A percentile compares a stretch with the other conserved stretches of the same genome.
phyloP scores from a whole-genome alignment of 108 stramenopile species.

The Cyclotella sp. region DNA sequence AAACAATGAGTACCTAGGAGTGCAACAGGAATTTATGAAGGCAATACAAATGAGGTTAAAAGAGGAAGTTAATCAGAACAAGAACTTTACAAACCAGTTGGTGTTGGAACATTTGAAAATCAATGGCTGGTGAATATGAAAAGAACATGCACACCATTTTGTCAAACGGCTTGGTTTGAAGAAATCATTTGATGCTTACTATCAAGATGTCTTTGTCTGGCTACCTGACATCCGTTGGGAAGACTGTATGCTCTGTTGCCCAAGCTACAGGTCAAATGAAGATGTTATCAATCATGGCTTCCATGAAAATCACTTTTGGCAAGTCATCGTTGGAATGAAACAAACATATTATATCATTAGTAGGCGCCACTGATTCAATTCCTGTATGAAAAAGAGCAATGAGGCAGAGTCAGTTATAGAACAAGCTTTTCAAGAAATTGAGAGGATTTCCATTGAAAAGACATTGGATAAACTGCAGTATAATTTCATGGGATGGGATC shows the following conservation, averaged over 20 bases:
- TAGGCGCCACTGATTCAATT: constrained; percentile 27
- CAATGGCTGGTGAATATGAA: constrained; percentile 36
- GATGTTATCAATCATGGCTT: constrained; percentile 34
- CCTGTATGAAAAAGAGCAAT: constrained; percentile 3
- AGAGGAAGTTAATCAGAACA: constrained; percentile 1
- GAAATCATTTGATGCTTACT: constrained; percentile 21
- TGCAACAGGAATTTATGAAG: constrained; percentile 10
- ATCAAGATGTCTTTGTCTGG: constrained; percentile 43
- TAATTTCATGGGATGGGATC: constrained; percentile 42
- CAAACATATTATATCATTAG: constrained; percentile 22
- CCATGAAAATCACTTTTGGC: constrained; percentile 28
- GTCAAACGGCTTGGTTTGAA: constrained; percentile 23
- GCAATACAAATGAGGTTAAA: constrained; percentile 13
- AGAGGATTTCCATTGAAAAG: background rate
- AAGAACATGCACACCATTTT: constrained; percentile 5
- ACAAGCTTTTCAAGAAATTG: background rate
- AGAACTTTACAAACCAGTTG: constrained; percentile 1
- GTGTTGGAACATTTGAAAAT: constrained; percentile 22
- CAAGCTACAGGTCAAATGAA: constrained; percentile 29
- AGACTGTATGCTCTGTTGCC: constrained; percentile 32
- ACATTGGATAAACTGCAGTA: background rate
- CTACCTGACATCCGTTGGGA: constrained; percentile 35
- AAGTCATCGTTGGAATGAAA: constrained; percentile 26
- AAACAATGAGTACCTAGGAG: background rate
- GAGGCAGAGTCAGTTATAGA: constrained; percentile 4